Evolutionary conservation across 73 alveolate genomes (phyloP).

Genomic region (Stentor coeruleus): DNA sequence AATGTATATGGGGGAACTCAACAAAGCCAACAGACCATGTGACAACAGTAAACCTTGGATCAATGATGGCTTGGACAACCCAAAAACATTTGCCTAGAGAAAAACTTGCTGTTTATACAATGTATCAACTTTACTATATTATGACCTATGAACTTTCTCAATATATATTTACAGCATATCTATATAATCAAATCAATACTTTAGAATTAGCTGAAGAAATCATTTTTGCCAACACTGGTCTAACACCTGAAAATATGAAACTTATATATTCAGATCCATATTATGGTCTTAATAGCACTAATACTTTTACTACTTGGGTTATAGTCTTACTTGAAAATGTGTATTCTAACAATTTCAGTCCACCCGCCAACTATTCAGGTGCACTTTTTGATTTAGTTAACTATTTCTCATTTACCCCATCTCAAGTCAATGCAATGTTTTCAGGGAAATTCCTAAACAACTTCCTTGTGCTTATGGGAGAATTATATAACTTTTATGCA

Average conservation of each 20-base stretch:
- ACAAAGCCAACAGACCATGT: background rate
- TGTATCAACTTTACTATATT: background rate
- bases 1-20: background rate
- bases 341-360: background rate
- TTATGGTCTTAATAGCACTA: background rate
- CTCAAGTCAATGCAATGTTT: slow-evolving; percentile 3
- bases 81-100: background rate
- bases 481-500: background rate
- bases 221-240: background rate
- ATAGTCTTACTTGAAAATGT: background rate
- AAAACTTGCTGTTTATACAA: background rate
- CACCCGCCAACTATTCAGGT: slow-evolving; percentile 3
- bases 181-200: background rate
- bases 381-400: background rate
- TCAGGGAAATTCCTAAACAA: background rate
- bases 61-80: background rate
- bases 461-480: background rate
- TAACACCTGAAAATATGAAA: background rate
- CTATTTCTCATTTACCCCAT: background rate
- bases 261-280: background rate
- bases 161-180: background rate
- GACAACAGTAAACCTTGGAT: background rate
- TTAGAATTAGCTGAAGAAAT: background rate
- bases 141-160: background rate
- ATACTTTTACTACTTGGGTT: background rate